These are phyloP conservation scores for Fusarium subglutinans DNA, from an alignment of 2,329 filamentous ascomycete genomes.

Conservation along the genomic window DNA sequence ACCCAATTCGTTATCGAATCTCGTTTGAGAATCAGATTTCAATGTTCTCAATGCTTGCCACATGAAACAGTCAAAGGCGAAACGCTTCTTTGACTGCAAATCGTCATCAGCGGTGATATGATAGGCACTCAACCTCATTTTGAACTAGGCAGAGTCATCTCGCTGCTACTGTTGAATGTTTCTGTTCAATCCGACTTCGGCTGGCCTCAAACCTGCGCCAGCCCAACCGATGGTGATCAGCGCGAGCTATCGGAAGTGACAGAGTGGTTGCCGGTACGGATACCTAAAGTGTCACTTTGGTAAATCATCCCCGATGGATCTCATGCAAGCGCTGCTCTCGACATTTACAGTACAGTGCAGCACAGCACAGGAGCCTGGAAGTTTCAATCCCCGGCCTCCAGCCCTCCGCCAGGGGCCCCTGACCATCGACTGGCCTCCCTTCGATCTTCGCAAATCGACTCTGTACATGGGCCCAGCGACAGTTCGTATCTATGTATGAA, in stretches of 20 bases:
- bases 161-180: neutral
- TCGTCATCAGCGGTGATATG: neutral
- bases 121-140: neutral
- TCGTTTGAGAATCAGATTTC: neutral
- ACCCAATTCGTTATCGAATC: neutral
- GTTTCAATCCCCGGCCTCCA: slow-evolving; percentile 9
- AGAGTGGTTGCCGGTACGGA: slow-evolving; percentile 30
- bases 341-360: neutral
- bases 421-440: slow-evolving; percentile 8
- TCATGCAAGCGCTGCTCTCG: slow-evolving; percentile 32
- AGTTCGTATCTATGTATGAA: neutral
- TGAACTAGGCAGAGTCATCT: neutral
- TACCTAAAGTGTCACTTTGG: slow-evolving; percentile 32
- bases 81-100: neutral
- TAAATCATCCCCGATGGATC: slow-evolving; percentile 34
- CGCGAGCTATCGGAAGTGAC: slow-evolving; percentile 35
- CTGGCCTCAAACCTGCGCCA: slow-evolving; percentile 32
- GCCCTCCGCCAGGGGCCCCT: slow-evolving; percentile 2
- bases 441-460: slow-evolving; percentile 41
- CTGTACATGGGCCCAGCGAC: slow-evolving; percentile 11
- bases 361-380: neutral
- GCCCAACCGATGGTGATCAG: slow-evolving; percentile 26
- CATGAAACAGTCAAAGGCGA: neutral
- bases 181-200: slow-evolving; percentile 16
- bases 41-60: neutral